These are phyloP conservation scores for Thuidium tamariscinum DNA, from an alignment of 225 moss, liverwort and hornwort genomes.

Conservation along the genomic window DNA sequence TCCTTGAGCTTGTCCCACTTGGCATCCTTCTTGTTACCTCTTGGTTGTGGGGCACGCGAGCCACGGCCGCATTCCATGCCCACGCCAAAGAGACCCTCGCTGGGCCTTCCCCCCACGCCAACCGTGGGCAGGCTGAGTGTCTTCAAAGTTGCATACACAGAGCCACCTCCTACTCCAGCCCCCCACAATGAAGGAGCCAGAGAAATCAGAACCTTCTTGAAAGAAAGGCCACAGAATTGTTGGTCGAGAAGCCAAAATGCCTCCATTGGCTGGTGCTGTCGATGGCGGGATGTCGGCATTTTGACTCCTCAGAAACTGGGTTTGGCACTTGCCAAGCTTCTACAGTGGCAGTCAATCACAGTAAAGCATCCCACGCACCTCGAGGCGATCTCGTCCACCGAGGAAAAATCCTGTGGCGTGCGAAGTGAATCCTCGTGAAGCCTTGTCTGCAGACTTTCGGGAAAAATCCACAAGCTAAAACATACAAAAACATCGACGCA, in stretches of 20 bases:
- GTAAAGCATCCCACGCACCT: neutral
- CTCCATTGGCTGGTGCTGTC: neutral
- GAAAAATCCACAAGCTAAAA: too few relatives aligned
- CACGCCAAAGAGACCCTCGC: too few relatives aligned
- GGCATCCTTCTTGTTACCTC: too few relatives aligned
- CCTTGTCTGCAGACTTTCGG: neutral
- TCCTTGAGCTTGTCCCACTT: too few relatives aligned
- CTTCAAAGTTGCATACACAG: neutral
- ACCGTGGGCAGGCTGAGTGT: accelerated
- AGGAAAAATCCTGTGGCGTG: neutral
- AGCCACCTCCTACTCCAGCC: neutral
- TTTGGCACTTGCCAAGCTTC: neutral
- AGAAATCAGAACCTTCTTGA: neutral
- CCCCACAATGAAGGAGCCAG: neutral
- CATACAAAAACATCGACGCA: neutral
- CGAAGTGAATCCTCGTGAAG: neutral
- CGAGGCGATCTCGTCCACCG: neutral
- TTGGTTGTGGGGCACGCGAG: too few relatives aligned
- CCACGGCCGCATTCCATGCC: too few relatives aligned
- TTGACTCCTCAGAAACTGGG: neutral
- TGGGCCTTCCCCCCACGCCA: too few relatives aligned
- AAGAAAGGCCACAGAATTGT: neutral
- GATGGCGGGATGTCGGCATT: neutral
- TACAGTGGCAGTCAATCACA: neutral
- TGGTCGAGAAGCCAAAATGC: too few relatives aligned